Evolutionary conservation across 768 basidiomycete species (phyloP).

Genomic region (Russula sp.): DNA sequence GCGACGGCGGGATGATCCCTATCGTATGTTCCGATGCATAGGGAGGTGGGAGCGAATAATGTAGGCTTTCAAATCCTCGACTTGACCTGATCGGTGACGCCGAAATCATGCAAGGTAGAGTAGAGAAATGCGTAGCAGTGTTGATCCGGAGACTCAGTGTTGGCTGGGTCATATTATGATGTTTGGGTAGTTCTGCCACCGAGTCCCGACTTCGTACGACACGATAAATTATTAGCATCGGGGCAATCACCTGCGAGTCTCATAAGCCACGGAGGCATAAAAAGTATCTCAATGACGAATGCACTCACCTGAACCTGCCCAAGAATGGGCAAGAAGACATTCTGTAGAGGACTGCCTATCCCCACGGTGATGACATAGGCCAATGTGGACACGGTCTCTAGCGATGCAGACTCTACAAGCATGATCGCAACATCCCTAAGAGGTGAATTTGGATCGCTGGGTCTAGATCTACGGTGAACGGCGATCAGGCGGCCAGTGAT

Average conservation of each 20-base stretch:
- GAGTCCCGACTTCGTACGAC: slow-evolving; percentile 12
- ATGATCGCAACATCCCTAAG: background rate
- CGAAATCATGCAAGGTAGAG: background rate
- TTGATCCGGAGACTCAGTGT: background rate
- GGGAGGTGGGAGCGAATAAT: background rate
- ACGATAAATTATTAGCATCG: slow-evolving; percentile 20
- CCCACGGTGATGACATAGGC: slow-evolving; percentile 20
- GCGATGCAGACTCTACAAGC: slow-evolving; percentile 18
- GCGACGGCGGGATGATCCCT: slow-evolving; percentile 1
- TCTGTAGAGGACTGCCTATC: slow-evolving; percentile 15
- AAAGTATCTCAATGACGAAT: background rate
- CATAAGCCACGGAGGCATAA: too few relatives aligned
- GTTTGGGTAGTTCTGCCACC: background rate
- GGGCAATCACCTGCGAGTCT: slow-evolving; percentile 12
- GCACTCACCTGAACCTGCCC: slow-evolving; percentile 18
- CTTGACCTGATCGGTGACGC: background rate
- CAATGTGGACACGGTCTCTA: slow-evolving; percentile 13
- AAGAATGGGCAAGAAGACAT: slow-evolving; percentile 19
- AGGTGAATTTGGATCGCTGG: background rate
- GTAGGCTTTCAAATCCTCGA: background rate
- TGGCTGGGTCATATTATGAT: background rate
- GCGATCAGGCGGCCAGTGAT: slow-evolving; percentile 13
- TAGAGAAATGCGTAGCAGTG: background rate
- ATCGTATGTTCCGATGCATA: background rate
- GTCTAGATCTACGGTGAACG: background rate